A percentile compares a stretch with the other conserved stretches of the same genome.
Evolutionary conservation across 176 grass and related monocot genomes (phyloP).

Genomic region (Lolium perenne): DNA sequence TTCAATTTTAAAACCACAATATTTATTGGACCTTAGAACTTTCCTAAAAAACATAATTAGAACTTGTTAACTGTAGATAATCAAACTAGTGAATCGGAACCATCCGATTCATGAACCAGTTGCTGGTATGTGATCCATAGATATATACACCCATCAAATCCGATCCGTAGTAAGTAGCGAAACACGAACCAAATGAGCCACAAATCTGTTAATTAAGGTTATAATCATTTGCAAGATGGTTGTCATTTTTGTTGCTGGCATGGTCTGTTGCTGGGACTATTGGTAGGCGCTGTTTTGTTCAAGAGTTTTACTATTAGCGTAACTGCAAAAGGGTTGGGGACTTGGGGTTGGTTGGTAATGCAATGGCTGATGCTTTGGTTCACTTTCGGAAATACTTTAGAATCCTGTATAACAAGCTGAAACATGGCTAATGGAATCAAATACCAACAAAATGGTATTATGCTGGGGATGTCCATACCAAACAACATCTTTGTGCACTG

Average conservation of each 20-base stretch:
- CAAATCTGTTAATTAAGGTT: neutral
- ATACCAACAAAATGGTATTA: neutral
- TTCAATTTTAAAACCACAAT: too few relatives aligned
- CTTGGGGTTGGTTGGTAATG: neutral
- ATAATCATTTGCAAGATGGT: neutral
- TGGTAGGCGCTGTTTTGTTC: constrained; percentile 7
- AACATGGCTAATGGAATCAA: neutral
- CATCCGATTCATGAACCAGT: too few relatives aligned
- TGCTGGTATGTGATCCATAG: too few relatives aligned
- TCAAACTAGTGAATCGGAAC: neutral
- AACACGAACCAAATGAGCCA: neutral
- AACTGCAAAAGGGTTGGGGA: neutral
- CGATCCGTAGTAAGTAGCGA: neutral
- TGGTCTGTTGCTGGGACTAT: neutral
- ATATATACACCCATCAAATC: too few relatives aligned
- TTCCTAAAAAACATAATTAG: neutral
- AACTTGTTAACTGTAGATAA: constrained; percentile 6
- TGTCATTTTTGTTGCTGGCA: neutral
- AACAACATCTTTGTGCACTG: neutral
- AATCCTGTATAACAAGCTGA: neutral
- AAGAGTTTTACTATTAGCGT: neutral
- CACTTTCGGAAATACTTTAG: neutral
- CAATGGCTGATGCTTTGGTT: neutral
- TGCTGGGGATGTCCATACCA: constrained; percentile 2
- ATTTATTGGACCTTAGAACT: neutral